Evolutionary conservation across 1,284 basidiomycete genomes (phyloP).

Genomic region (Malassezia cuniculi): DNA sequence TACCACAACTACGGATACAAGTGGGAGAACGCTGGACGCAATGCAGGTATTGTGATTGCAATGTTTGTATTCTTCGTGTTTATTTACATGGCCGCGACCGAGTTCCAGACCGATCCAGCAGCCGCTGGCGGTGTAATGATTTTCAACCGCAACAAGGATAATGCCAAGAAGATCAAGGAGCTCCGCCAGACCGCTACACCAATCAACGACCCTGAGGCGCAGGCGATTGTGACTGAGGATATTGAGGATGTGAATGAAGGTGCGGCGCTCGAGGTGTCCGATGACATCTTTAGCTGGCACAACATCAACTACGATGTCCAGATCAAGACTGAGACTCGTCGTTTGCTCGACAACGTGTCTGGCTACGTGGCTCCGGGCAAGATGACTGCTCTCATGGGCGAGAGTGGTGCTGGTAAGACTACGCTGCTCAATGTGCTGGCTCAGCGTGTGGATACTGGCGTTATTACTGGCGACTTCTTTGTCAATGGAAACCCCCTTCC

Average conservation of each 20-base stretch:
- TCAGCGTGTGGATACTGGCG: constrained; percentile 17
- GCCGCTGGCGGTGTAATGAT: constrained; percentile 23
- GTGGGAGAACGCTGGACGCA: constrained; percentile 14
- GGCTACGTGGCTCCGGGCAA: constrained; percentile 22
- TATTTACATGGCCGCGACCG: constrained; percentile 19
- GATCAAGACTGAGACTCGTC: constrained; percentile 19
- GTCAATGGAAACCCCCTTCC: constrained; percentile 17
- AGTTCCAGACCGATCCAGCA: constrained; percentile 21
- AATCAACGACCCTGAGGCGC: too few relatives aligned
- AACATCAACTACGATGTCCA: constrained; percentile 24
- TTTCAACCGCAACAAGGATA: constrained; percentile 19
- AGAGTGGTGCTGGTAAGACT: constrained; percentile 26
- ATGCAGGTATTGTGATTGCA: constrained; percentile 22
- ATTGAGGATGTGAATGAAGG: constrained; percentile 7
- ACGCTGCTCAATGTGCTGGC: constrained; percentile 26
- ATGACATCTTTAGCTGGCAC: constrained; percentile 19
- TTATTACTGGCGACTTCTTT: constrained; percentile 16
- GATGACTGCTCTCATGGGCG: constrained; percentile 27
- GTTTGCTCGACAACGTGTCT: constrained; percentile 45
- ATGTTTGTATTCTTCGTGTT: constrained; percentile 19
- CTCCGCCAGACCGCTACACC: too few relatives aligned
- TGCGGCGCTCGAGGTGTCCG: constrained; percentile 15
- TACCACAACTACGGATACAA: constrained; percentile 16
- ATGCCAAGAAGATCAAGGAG: constrained; percentile 1
- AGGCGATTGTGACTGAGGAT: not conserved